Base-by-base conservation (phyloP, 768 basidiomycete genomes). In the Tremella fuciformis region DNA sequence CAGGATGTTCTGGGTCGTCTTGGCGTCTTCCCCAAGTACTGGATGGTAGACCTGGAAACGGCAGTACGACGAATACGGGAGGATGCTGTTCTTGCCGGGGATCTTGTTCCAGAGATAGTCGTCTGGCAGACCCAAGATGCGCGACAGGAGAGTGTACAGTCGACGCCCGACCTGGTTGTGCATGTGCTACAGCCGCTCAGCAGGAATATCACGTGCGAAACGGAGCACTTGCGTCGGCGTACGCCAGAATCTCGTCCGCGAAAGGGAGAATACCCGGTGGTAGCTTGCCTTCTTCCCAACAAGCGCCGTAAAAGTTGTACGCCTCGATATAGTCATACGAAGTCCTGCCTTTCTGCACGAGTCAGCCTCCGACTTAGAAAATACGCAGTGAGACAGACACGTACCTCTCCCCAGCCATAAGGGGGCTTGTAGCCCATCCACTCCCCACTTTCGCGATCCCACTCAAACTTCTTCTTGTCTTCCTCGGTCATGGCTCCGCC, bases 91-190 rank as follows among this genome's bases (percentile, higher is more conserved):
- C 55, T 46, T 29, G 44, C 59, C 26, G 60, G 57, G 64, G 22
- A 69, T 62, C n/a, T 63, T 60, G 19, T 69, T 52, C 68, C 68
- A 70, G 19, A 73, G 68, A 34, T 63, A 65, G 29, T 73, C 71
- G 19, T 63, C 65, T 8, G 57, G 57, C 13, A 72, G 62, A 25
- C 69, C 70, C 56, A 72, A 62, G 18, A 69, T 68, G 11, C 53
- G 53, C 3, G 68, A 69, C 18, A 72, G 51, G 39, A 72, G 53
- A 1, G 47, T 61, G n/a, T 67, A 49, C 8, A 72, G 57, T 6
- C 66, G 58, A n/a, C 59, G 58, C 55, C 67, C 65, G 54, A 67
- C 63, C 19, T 57, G 60, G 52, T 53, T 47, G 38, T 57, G 54
- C 13, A 67, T 47, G 50, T 65, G 61, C 50, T n/a, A n/a, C n/a